Base-by-base conservation (phyloP, 1,284 basidiomycete genomes). In the Cutaneotrichosporon curvatum region DNA sequence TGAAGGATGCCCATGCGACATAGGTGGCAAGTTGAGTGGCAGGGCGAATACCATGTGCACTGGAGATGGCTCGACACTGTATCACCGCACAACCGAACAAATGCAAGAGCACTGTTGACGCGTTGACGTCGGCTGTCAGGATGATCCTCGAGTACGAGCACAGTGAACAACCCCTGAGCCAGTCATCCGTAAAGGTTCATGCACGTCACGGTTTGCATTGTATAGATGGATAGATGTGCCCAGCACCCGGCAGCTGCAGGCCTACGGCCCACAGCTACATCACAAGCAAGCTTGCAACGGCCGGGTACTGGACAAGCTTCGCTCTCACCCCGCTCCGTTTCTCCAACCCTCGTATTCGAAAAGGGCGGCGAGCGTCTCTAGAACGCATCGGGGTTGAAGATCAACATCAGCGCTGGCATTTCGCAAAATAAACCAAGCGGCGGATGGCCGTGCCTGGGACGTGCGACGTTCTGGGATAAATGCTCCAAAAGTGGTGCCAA, bases 291-390 rank as follows among this genome's bases (percentile, higher is more conserved):
- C 25, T 28, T 7, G 19, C 30, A 12, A 21, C 18, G 19, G 38
- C 39, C 30, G 18, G 6, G 39, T 30, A 15, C 28, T 40, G 39
- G 39, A 40, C 25, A 7, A 7, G 4, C 11, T 16, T 53, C 35
- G 14, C 36, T 53, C 44, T 53, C 33, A 37, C 51, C 48, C 41
- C 51, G 51, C 51, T 53, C 51, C 51, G 51, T 53, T 53, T 53
- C 51, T 47, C 45, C 45, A 37, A 31, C 45, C 48, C 45, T 50
- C 22, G 44, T 38, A 32, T n/a, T n/a, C 36, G 18, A 30, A 40
- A 35, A 42, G 47, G 47, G 38, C 11, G 46, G 46, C 47, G 51
- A 53, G 51, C 48, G 51, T 39, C 48, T 47, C 15, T 31, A 44
- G 48, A 42, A 47, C 51, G 42, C 51, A 53, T 53, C 51, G 48